These are phyloP conservation scores for Talaromyces liani DNA, from an alignment of 495 filamentous ascomycete genomes.

Conservation along the genomic window DNA sequence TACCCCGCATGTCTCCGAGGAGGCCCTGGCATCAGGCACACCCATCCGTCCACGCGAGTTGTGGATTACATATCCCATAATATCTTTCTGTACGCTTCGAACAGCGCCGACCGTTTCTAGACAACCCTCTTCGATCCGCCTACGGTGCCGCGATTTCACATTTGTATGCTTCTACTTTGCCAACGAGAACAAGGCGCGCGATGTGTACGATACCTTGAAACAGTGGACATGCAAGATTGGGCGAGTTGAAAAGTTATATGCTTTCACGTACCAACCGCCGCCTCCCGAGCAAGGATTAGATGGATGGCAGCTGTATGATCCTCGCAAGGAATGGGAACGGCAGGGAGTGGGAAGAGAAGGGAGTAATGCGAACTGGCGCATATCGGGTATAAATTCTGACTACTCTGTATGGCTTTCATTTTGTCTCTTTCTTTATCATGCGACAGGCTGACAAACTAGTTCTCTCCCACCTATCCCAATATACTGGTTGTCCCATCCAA, in stretches of 20 bases:
- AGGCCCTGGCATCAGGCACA: constrained; percentile 25
- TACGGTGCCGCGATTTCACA: constrained; percentile 87
- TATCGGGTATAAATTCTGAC: constrained; percentile 82
- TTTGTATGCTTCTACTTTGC: constrained; percentile 87
- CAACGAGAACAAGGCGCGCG: constrained; percentile 64
- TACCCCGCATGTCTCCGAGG: constrained; percentile 29
- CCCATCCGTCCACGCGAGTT: constrained; percentile 57
- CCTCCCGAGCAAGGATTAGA: constrained; percentile 66
- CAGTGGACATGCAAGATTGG: constrained; percentile 75
- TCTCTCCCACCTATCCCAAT: constrained; percentile 92
- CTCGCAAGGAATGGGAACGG: constrained; percentile 68
- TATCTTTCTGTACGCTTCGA: constrained; percentile 64
- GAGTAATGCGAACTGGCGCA: constrained; percentile 73
- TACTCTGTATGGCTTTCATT: constrained; percentile 48
- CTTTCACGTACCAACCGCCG: constrained; percentile 75
- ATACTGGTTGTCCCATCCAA: constrained; percentile 73
- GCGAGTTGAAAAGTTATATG: constrained; percentile 82
- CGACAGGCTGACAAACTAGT: constrained; percentile 42
- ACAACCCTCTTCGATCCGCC: constrained; percentile 71
- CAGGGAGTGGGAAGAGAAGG: constrained; percentile 75
- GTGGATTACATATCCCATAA: constrained; percentile 93
- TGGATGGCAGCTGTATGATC: constrained; percentile 86
- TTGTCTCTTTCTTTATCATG: constrained; percentile 2
- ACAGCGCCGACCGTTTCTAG: constrained; percentile 64
- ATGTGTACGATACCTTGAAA: constrained; percentile 86